These are phyloP conservation scores for Odontarrhena argentea DNA, from an alignment of 345 rosid genomes.

Conservation along the genomic window DNA sequence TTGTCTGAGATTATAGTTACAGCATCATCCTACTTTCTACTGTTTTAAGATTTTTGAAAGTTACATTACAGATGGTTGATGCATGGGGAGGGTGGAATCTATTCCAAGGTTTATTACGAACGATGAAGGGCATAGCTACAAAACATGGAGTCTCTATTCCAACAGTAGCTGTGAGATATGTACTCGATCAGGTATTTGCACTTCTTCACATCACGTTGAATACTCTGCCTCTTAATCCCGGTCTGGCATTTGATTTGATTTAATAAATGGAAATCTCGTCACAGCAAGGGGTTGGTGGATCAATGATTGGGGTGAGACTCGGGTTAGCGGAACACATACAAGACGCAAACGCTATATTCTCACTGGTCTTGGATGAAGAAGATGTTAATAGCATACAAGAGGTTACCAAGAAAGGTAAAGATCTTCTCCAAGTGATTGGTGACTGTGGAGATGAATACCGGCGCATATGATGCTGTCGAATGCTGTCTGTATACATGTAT, in stretches of 20 bases:
- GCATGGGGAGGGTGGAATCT: constrained; percentile 98
- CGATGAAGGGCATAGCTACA: constrained; percentile 63
- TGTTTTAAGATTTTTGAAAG: constrained; percentile 5
- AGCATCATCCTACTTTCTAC: constrained; percentile 6
- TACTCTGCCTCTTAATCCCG: background rate
- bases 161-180: constrained; percentile 80
- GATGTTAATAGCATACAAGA: constrained; percentile 70
- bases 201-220: constrained; percentile 2
- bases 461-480: constrained; percentile 45
- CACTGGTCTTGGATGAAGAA: constrained; percentile 75
- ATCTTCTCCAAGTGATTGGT: constrained; percentile 81
- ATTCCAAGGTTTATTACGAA: constrained; percentile 75
- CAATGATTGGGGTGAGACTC: constrained; percentile 91
- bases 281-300: constrained; percentile 90
- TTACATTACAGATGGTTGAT: constrained; percentile 75
- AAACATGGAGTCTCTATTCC: constrained; percentile 91
- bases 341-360: constrained; percentile 71
- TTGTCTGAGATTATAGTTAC: background rate
- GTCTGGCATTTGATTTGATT: background rate
- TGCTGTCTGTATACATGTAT: background rate
- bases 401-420: constrained; percentile 60
- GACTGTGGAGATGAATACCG: constrained; percentile 96
- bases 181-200: constrained; percentile 71
- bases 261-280: constrained; percentile 11
- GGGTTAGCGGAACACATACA: constrained; percentile 79